A percentile compares a stretch with the other conserved stretches of the same genome.
phyloP scores from a whole-genome alignment of 768 basidiomycete genomes.

The Pulveroboletus sp. region DNA sequence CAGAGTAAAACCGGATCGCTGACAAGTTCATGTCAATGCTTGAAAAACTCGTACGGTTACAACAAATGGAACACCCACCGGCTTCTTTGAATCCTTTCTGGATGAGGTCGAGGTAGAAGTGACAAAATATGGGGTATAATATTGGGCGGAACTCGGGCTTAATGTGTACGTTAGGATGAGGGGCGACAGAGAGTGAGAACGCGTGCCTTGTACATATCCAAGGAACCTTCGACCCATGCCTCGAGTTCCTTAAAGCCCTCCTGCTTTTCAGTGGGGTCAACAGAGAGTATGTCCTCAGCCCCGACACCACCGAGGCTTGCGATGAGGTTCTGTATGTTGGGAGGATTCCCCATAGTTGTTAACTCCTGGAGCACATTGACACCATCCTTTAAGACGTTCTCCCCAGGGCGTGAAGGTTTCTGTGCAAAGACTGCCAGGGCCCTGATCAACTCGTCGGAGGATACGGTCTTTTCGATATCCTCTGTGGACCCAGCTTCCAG shows the following conservation, averaged over 20 bases:
- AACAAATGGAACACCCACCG: slow-evolving; percentile 45
- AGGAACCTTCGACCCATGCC: slow-evolving; percentile 83
- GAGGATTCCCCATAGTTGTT: slow-evolving; percentile 61
- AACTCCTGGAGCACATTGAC: slow-evolving; percentile 63
- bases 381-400: slow-evolving; percentile 67
- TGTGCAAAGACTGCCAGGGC: slow-evolving; percentile 63
- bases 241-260: slow-evolving; percentile 84
- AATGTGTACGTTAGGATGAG: slow-evolving; percentile 12
- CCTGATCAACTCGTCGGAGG: slow-evolving; percentile 51
- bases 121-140: slow-evolving; percentile 92
- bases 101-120: slow-evolving; percentile 94
- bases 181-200: neutral
- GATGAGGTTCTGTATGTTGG: slow-evolving; percentile 70
- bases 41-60: neutral
- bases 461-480: slow-evolving; percentile 36
- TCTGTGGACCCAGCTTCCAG: slow-evolving; percentile 31
- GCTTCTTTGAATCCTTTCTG: slow-evolving; percentile 87
- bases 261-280: slow-evolving; percentile 81
- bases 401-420: slow-evolving; percentile 60
- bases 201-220: slow-evolving; percentile 86
- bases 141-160: slow-evolving; percentile 93
- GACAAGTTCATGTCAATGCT: slow-evolving; percentile 12
- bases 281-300: slow-evolving; percentile 74
- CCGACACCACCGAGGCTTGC: slow-evolving; percentile 74
- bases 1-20: slow-evolving; percentile 74